Percentiles rank a stretch among this genome's conserved stretches.
Evolutionary conservation across 345 rosid genomes (phyloP).

Genomic region (Tarenaya hassleriana): DNA sequence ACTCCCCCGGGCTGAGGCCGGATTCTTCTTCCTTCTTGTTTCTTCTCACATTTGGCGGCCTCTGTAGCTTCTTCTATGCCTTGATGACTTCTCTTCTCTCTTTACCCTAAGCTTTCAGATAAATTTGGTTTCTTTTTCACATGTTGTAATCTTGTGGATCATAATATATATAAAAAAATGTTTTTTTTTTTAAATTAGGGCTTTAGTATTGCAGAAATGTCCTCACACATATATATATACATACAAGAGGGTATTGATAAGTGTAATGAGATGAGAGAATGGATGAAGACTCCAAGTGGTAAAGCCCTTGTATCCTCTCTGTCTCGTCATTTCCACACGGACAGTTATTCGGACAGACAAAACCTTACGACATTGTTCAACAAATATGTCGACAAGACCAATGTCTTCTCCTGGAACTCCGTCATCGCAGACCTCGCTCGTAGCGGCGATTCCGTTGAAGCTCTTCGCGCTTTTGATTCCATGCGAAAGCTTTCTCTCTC

Average conservation of each 20-base stretch:
- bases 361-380: constrained; percentile 55
- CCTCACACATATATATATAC: no score
- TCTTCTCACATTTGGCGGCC: constrained; percentile 23
- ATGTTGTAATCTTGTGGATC: no score
- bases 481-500: constrained; percentile 64
- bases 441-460: constrained; percentile 60
- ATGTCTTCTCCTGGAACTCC: constrained; percentile 84
- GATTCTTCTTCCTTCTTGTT: constrained; percentile 11
- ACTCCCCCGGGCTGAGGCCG: constrained; percentile 26
- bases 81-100: background rate
- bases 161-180: no score
- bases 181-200: background rate
- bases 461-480: constrained; percentile 72
- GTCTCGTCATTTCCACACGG: constrained; percentile 24
- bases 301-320: constrained; percentile 2
- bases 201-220: background rate
- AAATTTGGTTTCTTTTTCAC: background rate
- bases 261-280: constrained; percentile 5
- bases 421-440: constrained; percentile 81
- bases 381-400: constrained; percentile 59
- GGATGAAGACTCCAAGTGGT: constrained; percentile 37
- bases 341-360: constrained; percentile 34
- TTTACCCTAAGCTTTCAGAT: background rate
- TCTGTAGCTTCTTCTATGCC: constrained; percentile 15
- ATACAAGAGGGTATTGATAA: background rate